Conservation (phyloP, 805 yeast genomes). For the Candida khao-thaluensis region DNA sequence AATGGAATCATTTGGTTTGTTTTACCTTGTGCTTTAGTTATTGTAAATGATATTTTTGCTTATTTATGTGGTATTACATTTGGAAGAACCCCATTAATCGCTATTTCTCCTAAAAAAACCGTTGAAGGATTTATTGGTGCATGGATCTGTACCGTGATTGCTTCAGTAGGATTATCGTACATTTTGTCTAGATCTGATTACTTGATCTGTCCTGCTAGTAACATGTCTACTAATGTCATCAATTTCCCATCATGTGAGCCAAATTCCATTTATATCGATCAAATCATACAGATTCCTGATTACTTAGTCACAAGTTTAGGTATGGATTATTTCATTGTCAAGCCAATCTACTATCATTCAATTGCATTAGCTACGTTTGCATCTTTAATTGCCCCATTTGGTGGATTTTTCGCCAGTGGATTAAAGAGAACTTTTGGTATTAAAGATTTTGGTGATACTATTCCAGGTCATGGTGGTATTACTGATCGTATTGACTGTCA, state of each 20-base stretch:
- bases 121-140: conserved; percentile 98
- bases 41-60: conserved; percentile 94
- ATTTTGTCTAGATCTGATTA: conserved; percentile 65
- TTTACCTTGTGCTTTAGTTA: conserved; percentile 87
- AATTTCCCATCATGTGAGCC: conserved; percentile 71
- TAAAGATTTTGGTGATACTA: conserved; percentile 96
- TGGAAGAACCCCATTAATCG: conserved; percentile 88
- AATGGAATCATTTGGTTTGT: conserved; percentile 94
- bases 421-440: conserved; percentile 93
- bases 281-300: conserved; percentile 71
- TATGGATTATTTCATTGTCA: conserved; percentile 53
- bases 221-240: conserved; percentile 60
- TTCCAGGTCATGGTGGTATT: conserved; percentile 98
- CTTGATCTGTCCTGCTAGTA: conserved; percentile 83
- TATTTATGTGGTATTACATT: conserved; percentile 96
- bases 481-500: conserved; percentile 98
- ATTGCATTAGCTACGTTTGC: conserved; percentile 89
- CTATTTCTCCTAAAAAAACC: conserved; percentile 94
- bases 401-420: conserved; percentile 98
- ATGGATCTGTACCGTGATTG: conserved; percentile 86
- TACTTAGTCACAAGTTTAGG: conserved; percentile 49
- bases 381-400: conserved; percentile 95
- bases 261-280: conserved; percentile 87
- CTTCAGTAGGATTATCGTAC: conserved; percentile 66
- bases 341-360: conserved; percentile 90